Evolutionary conservation across 352 stramenopile genomes (phyloP).

Genomic region (Globisporangium spiculum): DNA sequence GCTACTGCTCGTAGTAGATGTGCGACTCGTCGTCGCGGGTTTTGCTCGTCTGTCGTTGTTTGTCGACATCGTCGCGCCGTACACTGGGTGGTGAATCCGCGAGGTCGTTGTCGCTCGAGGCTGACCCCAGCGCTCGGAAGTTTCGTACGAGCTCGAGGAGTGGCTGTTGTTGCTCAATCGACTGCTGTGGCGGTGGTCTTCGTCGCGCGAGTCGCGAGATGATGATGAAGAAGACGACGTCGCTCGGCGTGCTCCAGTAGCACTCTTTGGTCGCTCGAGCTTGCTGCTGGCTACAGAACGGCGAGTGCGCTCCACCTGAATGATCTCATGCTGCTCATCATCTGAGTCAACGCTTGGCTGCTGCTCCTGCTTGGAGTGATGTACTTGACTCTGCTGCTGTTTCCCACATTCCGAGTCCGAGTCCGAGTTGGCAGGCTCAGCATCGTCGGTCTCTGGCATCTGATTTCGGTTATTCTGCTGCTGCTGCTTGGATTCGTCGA

Average conservation of each 20-base stretch:
- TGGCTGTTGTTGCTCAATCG: conserved; percentile 38
- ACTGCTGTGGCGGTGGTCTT: conserved; percentile 25
- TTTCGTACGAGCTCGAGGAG: conserved; percentile 25
- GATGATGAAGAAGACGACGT: conserved; percentile 9
- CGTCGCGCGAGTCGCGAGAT: conserved; percentile 27
- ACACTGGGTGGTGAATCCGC: conserved; percentile 30
- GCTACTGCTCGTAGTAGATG: conserved; percentile 18
- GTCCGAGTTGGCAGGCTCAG: conserved; percentile 18
- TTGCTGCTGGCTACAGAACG: conserved; percentile 25
- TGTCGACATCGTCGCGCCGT: conserved; percentile 39
- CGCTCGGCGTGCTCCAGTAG: conserved; percentile 15
- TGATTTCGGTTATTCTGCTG: conserved; percentile 21
- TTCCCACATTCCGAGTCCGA: conserved; percentile 13
- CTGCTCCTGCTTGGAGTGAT: conserved; percentile 16
- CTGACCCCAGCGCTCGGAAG: conserved; percentile 52
- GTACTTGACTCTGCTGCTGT: conserved; percentile 13
- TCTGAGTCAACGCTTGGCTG: conserved; percentile 34
- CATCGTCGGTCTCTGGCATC: conserved; percentile 39
- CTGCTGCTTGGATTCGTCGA: conserved; percentile 1
- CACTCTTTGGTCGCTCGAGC: conserved; percentile 49
- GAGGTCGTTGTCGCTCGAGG: conserved; percentile 28
- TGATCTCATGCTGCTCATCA: conserved; percentile 37
- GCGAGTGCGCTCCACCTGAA: conserved; percentile 37
- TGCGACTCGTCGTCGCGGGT: conserved; percentile 6
- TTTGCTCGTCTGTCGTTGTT: conserved; percentile 27